Conservation (phyloP, 2,329 filamentous ascomycete genomes). For the Hypoxylon sp. region DNA sequence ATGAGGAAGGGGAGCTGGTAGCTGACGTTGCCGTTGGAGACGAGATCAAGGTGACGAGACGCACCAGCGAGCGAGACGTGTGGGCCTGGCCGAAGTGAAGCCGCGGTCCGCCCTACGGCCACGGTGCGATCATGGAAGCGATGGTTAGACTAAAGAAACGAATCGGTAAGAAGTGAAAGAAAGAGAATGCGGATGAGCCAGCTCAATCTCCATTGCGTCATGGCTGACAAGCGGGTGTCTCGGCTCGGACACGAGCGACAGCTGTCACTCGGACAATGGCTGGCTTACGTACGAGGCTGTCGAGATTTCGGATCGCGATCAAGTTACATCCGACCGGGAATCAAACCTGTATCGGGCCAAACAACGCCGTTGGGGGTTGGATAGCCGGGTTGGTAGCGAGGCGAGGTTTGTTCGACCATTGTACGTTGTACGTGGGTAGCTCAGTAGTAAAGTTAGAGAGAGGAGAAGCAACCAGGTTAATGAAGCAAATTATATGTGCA, state of each 20-base stretch:
- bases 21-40: slow-evolving; percentile 68
- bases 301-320: slow-evolving; percentile 35
- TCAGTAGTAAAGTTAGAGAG: background rate
- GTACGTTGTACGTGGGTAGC: slow-evolving; percentile 7
- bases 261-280: slow-evolving; percentile 32
- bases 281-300: slow-evolving; percentile 37
- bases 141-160: slow-evolving; percentile 5
- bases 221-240: slow-evolving; percentile 13
- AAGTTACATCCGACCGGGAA: slow-evolving; percentile 42
- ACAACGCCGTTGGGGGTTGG: slow-evolving; percentile 4
- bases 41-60: slow-evolving; percentile 66
- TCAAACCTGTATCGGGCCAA: slow-evolving; percentile 25
- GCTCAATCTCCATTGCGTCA: slow-evolving; percentile 18
- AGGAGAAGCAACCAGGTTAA: background rate
- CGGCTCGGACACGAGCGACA: slow-evolving; percentile 27
- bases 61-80: slow-evolving; percentile 66
- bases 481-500: slow-evolving; percentile 12
- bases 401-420: slow-evolving; percentile 19
- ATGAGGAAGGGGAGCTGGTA: slow-evolving; percentile 47
- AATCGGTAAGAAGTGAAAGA: slow-evolving; percentile 1
- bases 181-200: slow-evolving; percentile 26
- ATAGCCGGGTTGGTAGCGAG: slow-evolving; percentile 13
- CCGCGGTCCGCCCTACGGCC: slow-evolving; percentile 17
- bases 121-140: background rate
- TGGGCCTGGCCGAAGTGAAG: slow-evolving; percentile 64